Percentiles rank a stretch among this genome's conserved stretches.
Evolutionary conservation across 139 green algal genomes (phyloP).

Genomic region (Yamagishiella unicocca): DNA sequence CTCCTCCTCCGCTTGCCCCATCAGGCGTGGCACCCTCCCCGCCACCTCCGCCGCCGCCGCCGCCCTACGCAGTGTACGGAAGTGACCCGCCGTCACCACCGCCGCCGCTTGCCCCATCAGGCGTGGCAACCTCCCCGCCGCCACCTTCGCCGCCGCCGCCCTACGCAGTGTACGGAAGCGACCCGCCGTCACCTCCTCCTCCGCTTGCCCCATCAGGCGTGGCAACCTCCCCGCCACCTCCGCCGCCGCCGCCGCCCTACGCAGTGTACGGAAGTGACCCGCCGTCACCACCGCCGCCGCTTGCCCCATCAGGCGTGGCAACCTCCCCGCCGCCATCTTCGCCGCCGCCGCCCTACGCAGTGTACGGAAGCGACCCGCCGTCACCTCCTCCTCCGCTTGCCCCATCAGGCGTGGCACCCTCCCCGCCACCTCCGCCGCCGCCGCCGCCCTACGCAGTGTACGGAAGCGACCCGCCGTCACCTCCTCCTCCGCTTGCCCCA

Average conservation of each 20-base stretch:
- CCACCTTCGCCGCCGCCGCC: not conserved
- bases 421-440: not conserved
- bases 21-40: not conserved
- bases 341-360: too few species aligned
- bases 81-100: not conserved
- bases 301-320: too few species aligned
- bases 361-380: too few species aligned
- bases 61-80: not conserved
- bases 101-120: not conserved
- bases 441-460: not conserved
- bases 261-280: not conserved
- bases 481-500: not conserved
- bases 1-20: not conserved
- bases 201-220: not conserved
- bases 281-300: not conserved
- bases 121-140: not conserved
- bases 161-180: not conserved
- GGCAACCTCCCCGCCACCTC: not conserved
- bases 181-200: not conserved
- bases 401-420: not conserved
- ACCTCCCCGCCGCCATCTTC: not conserved
- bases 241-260: too few species aligned
- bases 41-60: not conserved
- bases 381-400: not conserved
- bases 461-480: not conserved